These are phyloP conservation scores for Talaromyces sp. DNA, from an alignment of 2,329 filamentous ascomycete species.

Conservation along the genomic window DNA sequence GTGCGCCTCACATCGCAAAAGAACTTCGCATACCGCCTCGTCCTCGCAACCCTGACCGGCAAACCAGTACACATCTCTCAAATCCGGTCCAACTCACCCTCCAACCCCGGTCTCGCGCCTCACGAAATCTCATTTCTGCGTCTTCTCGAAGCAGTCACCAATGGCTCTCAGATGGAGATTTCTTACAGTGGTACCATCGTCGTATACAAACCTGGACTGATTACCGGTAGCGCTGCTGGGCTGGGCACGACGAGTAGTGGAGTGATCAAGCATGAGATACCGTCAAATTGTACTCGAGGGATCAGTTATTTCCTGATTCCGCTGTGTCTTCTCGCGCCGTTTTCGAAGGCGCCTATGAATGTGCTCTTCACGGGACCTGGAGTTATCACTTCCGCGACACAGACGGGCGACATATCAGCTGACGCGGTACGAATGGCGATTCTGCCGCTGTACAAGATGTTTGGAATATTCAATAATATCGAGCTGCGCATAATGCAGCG, in stretches of 20 bases:
- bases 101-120: conserved; percentile 81
- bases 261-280: conserved; percentile 76
- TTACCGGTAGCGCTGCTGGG: conserved; percentile 78
- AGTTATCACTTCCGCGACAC: conserved; percentile 84
- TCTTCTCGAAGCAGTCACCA: conserved; percentile 89
- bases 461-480: conserved; percentile 82
- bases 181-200: conserved; percentile 94
- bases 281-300: conserved; percentile 72
- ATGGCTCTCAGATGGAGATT: conserved; percentile 91
- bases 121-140: conserved; percentile 95
- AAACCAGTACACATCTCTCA: conserved; percentile 86
- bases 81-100: conserved; percentile 82
- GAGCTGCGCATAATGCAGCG: conserved; percentile 78
- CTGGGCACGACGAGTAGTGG: conserved; percentile 63
- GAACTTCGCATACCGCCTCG: conserved; percentile 76
- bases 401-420: conserved; percentile 80
- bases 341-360: conserved; percentile 87
- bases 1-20: conserved; percentile 81
- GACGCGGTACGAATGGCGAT: conserved; percentile 93
- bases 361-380: conserved; percentile 86
- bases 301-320: conserved; percentile 90
- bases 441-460: conserved; percentile 82
- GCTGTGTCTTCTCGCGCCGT: conserved; percentile 84
- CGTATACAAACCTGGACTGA: conserved; percentile 85
- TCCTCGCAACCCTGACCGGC: conserved; percentile 88